Evolutionary conservation across 208 protist genomes (phyloP), one percentile per base, ranked within the genome.

Genomic region (Naegleria gruberi): DNA sequence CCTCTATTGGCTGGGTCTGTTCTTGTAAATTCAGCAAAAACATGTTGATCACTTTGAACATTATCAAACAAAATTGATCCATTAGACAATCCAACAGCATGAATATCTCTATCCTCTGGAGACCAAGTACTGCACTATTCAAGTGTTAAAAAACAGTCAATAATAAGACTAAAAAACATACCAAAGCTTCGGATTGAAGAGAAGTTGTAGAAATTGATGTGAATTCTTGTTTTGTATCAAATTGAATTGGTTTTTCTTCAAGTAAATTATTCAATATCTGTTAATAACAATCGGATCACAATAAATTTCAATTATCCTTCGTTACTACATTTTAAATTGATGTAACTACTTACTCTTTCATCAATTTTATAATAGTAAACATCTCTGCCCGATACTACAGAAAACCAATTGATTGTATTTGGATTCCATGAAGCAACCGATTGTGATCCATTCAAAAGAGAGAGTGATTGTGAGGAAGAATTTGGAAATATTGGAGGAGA

Each of bases 351-450:
- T 46, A 86, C 82, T 86, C 34, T 37, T 86, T 86, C 82, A 47
- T 86, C 34, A 46, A 86, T 46, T 43, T 46, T 42, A 44, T 86
- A 86, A 86, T 86, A 86, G 45, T 86, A 40, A 43, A 86, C 42
- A 46, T 46, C 43, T 43, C 42, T 46, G 7, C 34, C 23, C 8
- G 82, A 42, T 45, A 86, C n/a, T 17, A 86, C 82, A n/a, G 15
- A 46, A 30, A 86, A 86, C 19, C 43, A 34, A 30, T 42, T 86
- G 17, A 10, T 46, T 47, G 82, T 46, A n/a, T 47, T 30, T 34
- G 82, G 82, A 86, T 86, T 86, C 82, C 82, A 86, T 45, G 30
- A 47, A 26, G 45, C 43, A 2, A 86, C n/a, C 10, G 23, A 41
- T 82, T 82, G 73, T 4, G 51, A 65, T 65, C 51, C 51, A 65